phyloP scores from a whole-genome alignment of 1,284 basidiomycete species.

The Apiotrichum gracile region DNA sequence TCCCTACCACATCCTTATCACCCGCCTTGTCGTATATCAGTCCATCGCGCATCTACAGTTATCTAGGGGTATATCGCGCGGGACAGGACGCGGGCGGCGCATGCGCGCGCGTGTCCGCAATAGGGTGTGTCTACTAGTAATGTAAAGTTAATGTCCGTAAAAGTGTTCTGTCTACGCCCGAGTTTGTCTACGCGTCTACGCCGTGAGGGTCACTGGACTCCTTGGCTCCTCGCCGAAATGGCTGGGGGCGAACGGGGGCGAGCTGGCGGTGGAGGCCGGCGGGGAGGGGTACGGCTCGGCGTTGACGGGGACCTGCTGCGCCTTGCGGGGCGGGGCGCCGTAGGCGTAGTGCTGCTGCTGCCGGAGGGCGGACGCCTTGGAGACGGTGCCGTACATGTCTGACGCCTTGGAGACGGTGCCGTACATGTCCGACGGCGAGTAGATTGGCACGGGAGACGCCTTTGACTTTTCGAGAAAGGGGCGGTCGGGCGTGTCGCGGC shows the following conservation, averaged over 20 bases:
- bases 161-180: too few species aligned
- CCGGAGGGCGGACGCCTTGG: slow-evolving; percentile 31
- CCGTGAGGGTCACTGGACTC: not conserved
- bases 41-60: too few species aligned
- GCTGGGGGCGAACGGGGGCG: slow-evolving; percentile 22
- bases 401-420: slow-evolving; percentile 25
- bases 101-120: too few species aligned
- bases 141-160: too few species aligned
- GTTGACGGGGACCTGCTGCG: slow-evolving; percentile 5
- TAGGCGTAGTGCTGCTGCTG: not conserved
- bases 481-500: not conserved
- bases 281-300: slow-evolving; percentile 35
- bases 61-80: too few species aligned
- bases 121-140: too few species aligned
- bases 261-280: slow-evolving; percentile 32
- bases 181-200: too few species aligned
- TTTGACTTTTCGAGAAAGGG: slow-evolving; percentile 15
- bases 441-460: slow-evolving; percentile 33
- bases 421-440: slow-evolving; percentile 25
- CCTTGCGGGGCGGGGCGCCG: slow-evolving; percentile 11
- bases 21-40: too few species aligned
- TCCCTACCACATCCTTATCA: too few species aligned
- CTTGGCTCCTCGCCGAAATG: slow-evolving; percentile 1
- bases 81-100: too few species aligned
- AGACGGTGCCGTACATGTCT: slow-evolving; percentile 20